phyloP scores from a whole-genome alignment of 192 early-diverging fungal genomes.

The Podila verticillata region DNA sequence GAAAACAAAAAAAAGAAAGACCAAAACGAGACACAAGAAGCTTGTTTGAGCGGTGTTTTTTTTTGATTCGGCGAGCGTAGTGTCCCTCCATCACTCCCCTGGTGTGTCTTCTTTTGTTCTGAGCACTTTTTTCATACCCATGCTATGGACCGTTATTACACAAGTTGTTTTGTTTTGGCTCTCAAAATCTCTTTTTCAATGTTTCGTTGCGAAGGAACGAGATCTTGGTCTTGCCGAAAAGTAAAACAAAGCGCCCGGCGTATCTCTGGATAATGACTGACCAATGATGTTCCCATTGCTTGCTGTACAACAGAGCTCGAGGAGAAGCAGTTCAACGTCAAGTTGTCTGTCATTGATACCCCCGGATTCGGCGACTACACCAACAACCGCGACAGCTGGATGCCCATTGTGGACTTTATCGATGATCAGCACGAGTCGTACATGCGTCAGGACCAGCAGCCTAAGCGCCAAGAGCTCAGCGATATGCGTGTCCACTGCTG shows the following conservation, averaged over 20 bases:
- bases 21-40: too few relatives aligned
- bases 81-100: not conserved
- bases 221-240: too few relatives aligned
- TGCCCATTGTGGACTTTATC: conserved; percentile 96
- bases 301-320: conserved; percentile 83
- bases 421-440: conserved; percentile 98
- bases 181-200: conserved; percentile 17
- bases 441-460: conserved; percentile 91
- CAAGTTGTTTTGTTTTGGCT: conserved; percentile 1
- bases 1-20: too few relatives aligned
- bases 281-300: not conserved
- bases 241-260: too few relatives aligned
- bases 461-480: conserved; percentile 84
- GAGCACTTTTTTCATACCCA: conserved; percentile 1
- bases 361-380: conserved; percentile 92
- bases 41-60: too few relatives aligned
- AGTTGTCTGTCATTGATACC: conserved; percentile 93
- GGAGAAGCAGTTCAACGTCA: conserved; percentile 98
- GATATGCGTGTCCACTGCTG: conserved; percentile 98
- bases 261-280: too few relatives aligned
- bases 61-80: not conserved
- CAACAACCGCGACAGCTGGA: conserved; percentile 97
- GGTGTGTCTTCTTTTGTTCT: not conserved
- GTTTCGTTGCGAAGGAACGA: not conserved
- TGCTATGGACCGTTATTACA: too few relatives aligned